Evolutionary conservation across 352 stramenopile genomes (phyloP).

Genomic region (Phytophthora brassicae): DNA sequence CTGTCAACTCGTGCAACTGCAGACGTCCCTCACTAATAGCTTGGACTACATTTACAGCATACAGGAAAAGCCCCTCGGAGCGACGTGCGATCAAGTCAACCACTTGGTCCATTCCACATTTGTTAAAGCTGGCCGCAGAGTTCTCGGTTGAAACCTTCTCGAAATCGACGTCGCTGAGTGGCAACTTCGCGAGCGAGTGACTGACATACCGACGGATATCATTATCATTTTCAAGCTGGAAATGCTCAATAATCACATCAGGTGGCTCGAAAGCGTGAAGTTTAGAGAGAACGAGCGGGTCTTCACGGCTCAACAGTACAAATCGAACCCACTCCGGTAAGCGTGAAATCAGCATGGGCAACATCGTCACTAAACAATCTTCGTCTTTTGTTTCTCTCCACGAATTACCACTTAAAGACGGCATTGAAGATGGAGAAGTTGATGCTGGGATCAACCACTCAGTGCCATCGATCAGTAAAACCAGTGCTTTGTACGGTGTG

Average conservation of each 20-base stretch:
- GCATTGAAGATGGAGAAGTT: constrained; percentile 20
- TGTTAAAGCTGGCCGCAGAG: neutral
- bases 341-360: constrained; percentile 49
- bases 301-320: constrained; percentile 65
- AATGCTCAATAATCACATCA: constrained; percentile 48
- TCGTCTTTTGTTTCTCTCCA: constrained; percentile 29
- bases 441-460: constrained; percentile 46
- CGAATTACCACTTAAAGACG: constrained; percentile 11
- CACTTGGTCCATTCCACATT: constrained; percentile 32
- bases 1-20: constrained; percentile 47
- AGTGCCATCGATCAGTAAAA: constrained; percentile 68
- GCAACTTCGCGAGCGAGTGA: constrained; percentile 26
- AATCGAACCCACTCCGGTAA: constrained; percentile 71
- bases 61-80: constrained; percentile 70
- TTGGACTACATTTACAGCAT: constrained; percentile 78
- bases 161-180: constrained; percentile 10
- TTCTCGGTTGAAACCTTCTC: constrained; percentile 5
- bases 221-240: constrained; percentile 45
- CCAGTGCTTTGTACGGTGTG: constrained; percentile 49
- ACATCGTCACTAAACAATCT: constrained; percentile 61
- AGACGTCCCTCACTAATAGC: constrained; percentile 56
- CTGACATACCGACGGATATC: constrained; percentile 42
- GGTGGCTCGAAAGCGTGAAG: constrained; percentile 53
- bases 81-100: constrained; percentile 54
- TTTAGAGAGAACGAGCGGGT: constrained; percentile 55